phyloP scores from a whole-genome alignment of 345 rosid genomes.

The Linum tenue region DNA sequence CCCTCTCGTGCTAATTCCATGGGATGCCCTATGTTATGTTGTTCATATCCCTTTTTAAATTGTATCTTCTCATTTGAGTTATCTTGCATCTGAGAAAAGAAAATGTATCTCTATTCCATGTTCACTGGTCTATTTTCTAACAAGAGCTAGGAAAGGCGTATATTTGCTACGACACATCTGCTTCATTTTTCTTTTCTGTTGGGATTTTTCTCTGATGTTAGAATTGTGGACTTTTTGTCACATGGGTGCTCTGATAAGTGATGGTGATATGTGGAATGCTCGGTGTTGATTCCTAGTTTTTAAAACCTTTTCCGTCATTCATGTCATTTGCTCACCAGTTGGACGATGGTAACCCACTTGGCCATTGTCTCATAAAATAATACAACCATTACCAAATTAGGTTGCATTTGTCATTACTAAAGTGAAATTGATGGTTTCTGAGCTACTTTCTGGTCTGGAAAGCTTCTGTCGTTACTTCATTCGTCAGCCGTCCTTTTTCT shows the following conservation, averaged over 20 bases:
- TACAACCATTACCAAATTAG: background rate
- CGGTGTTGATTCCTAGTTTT: background rate
- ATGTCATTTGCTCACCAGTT: background rate
- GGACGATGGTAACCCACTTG: background rate
- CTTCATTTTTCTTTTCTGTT: background rate
- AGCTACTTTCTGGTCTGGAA: background rate
- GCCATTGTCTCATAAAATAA: background rate
- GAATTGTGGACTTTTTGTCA: background rate
- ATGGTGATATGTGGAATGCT: background rate
- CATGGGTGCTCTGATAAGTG: background rate
- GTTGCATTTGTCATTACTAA: background rate
- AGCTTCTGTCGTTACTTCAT: background rate
- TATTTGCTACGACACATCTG: background rate
- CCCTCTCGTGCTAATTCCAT: background rate
- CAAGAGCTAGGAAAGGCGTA: background rate
- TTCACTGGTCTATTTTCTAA: background rate
- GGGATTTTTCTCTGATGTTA: background rate
- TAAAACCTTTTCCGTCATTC: background rate
- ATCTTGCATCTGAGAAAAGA: background rate
- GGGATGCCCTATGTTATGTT: background rate
- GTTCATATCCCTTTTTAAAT: background rate
- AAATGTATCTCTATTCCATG: background rate
- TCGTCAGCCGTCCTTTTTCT: background rate
- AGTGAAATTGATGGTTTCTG: background rate
- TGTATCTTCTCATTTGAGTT: no score